phyloP scores from a whole-genome alignment of 2,329 filamentous ascomycete genomes.

The Mycosphaerelloides madeirae region DNA sequence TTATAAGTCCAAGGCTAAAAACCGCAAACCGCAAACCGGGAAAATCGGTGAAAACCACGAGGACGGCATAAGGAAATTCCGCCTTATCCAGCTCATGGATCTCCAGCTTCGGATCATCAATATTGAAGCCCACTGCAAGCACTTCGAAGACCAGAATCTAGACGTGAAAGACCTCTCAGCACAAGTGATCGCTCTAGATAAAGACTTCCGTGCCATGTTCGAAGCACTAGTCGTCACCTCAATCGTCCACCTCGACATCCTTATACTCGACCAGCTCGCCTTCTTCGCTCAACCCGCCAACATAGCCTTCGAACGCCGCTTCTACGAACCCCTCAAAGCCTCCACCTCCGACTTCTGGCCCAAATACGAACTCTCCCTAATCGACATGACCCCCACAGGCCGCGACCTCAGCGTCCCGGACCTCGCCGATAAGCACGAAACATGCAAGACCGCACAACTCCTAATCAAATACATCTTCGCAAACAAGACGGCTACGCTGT shows the following conservation, averaged over 20 bases:
- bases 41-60: too few species aligned
- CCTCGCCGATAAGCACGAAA: slow-evolving; percentile 19
- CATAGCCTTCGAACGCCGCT: slow-evolving; percentile 65
- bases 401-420: slow-evolving; percentile 30
- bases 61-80: too few species aligned
- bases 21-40: too few species aligned
- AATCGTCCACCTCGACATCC: slow-evolving; percentile 8
- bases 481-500: slow-evolving; percentile 35
- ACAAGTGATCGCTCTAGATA: slow-evolving; percentile 3
- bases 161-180: background rate
- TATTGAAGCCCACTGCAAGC: slow-evolving; percentile 26
- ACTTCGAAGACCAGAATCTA: slow-evolving; percentile 18
- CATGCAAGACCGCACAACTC: slow-evolving; percentile 33
- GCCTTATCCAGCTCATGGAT: slow-evolving; percentile 14
- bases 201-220: background rate
- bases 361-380: slow-evolving; percentile 48
- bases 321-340: slow-evolving; percentile 63
- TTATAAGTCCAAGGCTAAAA: too few species aligned
- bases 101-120: slow-evolving; percentile 20
- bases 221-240: background rate
- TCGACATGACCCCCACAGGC: slow-evolving; percentile 62
- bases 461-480: slow-evolving; percentile 47
- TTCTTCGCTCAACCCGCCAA: slow-evolving; percentile 17
- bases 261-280: slow-evolving; percentile 16
- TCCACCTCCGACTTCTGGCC: slow-evolving; percentile 63